Conservation (phyloP, 2,329 filamentous ascomycete genomes). For the Colletotrichum ledebouriae region DNA sequence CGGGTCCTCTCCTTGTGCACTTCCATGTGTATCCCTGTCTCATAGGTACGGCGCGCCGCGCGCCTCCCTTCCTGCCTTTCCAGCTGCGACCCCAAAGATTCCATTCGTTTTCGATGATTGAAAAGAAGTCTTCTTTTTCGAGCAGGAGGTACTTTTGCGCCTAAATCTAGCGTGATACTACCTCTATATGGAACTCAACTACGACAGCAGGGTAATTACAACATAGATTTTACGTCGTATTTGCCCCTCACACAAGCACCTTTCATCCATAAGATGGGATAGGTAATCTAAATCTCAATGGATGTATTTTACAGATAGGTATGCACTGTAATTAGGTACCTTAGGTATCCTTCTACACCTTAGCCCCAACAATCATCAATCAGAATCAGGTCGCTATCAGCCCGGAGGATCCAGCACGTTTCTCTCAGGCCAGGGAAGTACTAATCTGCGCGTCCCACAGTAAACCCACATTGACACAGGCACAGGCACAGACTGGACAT, state of each 20-base stretch:
- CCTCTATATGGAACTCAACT: background rate
- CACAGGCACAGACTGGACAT: constrained; percentile 1
- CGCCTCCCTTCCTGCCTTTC: constrained; percentile 4
- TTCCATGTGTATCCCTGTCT: constrained; percentile 16
- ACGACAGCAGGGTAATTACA: too few relatives aligned
- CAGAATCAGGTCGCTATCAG: background rate
- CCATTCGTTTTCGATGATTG: constrained; percentile 2
- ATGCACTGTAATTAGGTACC: too few relatives aligned
- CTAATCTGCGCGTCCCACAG: too few relatives aligned
- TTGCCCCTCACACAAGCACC: too few relatives aligned
- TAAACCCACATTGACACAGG: constrained; percentile 7
- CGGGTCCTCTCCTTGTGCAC: too few relatives aligned
- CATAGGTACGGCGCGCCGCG: background rate
- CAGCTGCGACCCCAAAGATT: constrained; percentile 4
- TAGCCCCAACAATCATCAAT: background rate
- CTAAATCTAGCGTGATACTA: rapidly evolving
- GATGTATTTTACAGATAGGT: too few relatives aligned
- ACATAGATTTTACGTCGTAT: too few relatives aligned
- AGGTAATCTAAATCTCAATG: too few relatives aligned
- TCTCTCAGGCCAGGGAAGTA: background rate
- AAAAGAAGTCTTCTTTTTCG: background rate
- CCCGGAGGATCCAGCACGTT: background rate
- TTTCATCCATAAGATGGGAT: too few relatives aligned
- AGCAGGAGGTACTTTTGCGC: background rate
- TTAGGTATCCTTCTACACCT: too few relatives aligned